Evolutionary conservation across 2,329 filamentous ascomycete genomes (phyloP).

Genomic region (Westerdykella ornata): DNA sequence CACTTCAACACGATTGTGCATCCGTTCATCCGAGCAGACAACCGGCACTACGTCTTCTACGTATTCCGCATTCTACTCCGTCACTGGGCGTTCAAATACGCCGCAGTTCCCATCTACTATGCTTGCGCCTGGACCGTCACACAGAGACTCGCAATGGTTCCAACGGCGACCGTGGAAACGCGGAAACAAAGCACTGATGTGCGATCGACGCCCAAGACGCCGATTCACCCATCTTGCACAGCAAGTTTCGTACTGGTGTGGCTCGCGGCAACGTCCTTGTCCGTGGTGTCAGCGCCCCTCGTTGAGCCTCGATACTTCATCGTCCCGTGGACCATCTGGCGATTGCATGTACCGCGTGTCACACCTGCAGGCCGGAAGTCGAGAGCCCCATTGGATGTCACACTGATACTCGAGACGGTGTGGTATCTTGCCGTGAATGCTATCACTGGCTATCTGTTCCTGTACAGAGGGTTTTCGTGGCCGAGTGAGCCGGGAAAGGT

Average conservation of each 20-base stretch:
- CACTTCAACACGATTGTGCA: slow-evolving; percentile 88
- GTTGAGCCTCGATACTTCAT: slow-evolving; percentile 97
- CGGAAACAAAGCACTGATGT: neutral
- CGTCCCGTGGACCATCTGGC: slow-evolving; percentile 89
- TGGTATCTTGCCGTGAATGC: slow-evolving; percentile 64
- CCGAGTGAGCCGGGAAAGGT: slow-evolving; percentile 50
- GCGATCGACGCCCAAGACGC: neutral
- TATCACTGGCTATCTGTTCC: slow-evolving; percentile 63
- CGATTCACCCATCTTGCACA: neutral
- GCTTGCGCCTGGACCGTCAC: slow-evolving; percentile 63
- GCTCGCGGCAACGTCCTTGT: slow-evolving; percentile 66
- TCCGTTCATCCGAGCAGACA: slow-evolving; percentile 92
- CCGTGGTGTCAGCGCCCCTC: slow-evolving; percentile 78
- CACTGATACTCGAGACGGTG: slow-evolving; percentile 50
- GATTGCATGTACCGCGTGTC: slow-evolving; percentile 61
- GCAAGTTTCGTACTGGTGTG: slow-evolving; percentile 51
- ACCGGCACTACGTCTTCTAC: slow-evolving; percentile 96
- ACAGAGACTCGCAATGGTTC: slow-evolving; percentile 48
- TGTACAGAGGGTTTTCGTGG: slow-evolving; percentile 64
- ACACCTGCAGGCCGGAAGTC: slow-evolving; percentile 17
- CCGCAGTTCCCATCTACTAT: slow-evolving; percentile 64
- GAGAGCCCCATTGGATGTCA: neutral
- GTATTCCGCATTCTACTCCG: slow-evolving; percentile 75
- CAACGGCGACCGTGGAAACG: slow-evolving; percentile 1
- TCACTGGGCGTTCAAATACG: slow-evolving; percentile 58